Conservation (phyloP, 2,329 filamentous ascomycete species). For the Ustilaginoidea virens region DNA sequence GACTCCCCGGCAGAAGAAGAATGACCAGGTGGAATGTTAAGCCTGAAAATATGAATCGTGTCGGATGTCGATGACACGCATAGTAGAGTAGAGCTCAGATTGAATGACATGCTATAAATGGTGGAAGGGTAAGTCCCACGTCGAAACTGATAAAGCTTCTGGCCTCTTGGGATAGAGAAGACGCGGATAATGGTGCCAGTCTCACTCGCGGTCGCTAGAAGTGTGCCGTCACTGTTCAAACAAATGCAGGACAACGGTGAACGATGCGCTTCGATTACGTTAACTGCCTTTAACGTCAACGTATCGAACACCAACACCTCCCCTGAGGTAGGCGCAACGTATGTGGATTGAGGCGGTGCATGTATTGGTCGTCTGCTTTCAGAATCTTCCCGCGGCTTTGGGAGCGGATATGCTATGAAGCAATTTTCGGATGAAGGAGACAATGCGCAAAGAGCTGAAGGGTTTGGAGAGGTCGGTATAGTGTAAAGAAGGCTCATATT, state of each 20-base stretch:
- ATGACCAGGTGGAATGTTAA: slow-evolving; percentile 35
- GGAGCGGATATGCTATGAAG: slow-evolving; percentile 86
- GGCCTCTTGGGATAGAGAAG: slow-evolving; percentile 78
- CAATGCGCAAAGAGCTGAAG: slow-evolving; percentile 76
- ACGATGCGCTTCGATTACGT: slow-evolving; percentile 88
- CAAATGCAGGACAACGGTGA: slow-evolving; percentile 82
- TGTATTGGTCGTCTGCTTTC: slow-evolving; percentile 54
- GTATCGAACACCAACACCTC: slow-evolving; percentile 91
- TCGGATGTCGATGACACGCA: slow-evolving; percentile 95
- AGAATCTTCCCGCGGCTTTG: slow-evolving; percentile 49
- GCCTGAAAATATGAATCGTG: slow-evolving; percentile 89
- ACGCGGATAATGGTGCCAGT: slow-evolving; percentile 96
- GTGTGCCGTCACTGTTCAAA: slow-evolving; percentile 79
- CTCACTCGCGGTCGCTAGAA: slow-evolving; percentile 88
- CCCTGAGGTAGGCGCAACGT: slow-evolving; percentile 71
- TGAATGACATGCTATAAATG: slow-evolving; percentile 99
- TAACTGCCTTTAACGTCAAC: slow-evolving; percentile 76
- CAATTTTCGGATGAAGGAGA: slow-evolving; percentile 92
- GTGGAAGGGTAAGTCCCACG: slow-evolving; percentile 88
- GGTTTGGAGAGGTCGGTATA: slow-evolving; percentile 88
- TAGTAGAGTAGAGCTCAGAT: slow-evolving; percentile 78
- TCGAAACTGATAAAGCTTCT: slow-evolving; percentile 92
- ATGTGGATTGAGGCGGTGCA: slow-evolving; percentile 65
- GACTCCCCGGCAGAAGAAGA: slow-evolving; percentile 19
- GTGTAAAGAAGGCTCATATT: slow-evolving; percentile 94